Base-by-base conservation (phyloP, 1,139 yeast genomes). In the Pichia sp. region DNA sequence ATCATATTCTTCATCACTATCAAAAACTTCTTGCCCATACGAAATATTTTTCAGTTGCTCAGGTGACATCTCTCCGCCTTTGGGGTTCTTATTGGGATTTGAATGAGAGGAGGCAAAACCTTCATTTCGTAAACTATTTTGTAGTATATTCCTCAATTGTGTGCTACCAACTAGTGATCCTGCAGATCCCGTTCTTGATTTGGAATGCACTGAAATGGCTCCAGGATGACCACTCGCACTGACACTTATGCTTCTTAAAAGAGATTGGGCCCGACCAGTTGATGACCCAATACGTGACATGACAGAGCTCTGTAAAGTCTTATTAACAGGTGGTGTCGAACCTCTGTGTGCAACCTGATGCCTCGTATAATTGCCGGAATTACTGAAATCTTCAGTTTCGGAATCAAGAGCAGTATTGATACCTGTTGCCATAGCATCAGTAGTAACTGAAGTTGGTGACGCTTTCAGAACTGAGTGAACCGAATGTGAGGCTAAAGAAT, bases 1-100 rank as follows among this genome's bases (percentile, higher is more conserved):
- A 2, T 48, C 48, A 1, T 43, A 44, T 11, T 51, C 55, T 8
- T 52, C 75, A n/a, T 70, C 75, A 47, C 74, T 77, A 36, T 73
- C 79, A 59, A 75, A 75, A 6, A 74, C 79, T 48, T 69, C 68
- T 42, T 68, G 76, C 52, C 72, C 73, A 49, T 66, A 66, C 11
- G 72, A 68, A n/a, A 65, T 50, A 36, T 52, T 45, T 33, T 55
- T 57, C 52, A 59, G 52, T 16, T 57, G 50, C 29, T 55, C 46
- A 6, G 50, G 43, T 29, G 48, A 41, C 9, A 45, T 48, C 16
- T 37, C 35, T 7, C 44, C 47, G 27, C 39, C 10, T 7, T 5
- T 34, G 11, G 36, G 16, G 26, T 8, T 31, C 11, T 31, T 31
- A 31, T 31, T 31, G 33, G 2, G 11, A 16, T 16, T 16, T 16